Percentiles rank a stretch among this genome's conserved stretches.
phyloP scores from a whole-genome alignment of 306 rosid species.

The Trifolium fragiferum region DNA sequence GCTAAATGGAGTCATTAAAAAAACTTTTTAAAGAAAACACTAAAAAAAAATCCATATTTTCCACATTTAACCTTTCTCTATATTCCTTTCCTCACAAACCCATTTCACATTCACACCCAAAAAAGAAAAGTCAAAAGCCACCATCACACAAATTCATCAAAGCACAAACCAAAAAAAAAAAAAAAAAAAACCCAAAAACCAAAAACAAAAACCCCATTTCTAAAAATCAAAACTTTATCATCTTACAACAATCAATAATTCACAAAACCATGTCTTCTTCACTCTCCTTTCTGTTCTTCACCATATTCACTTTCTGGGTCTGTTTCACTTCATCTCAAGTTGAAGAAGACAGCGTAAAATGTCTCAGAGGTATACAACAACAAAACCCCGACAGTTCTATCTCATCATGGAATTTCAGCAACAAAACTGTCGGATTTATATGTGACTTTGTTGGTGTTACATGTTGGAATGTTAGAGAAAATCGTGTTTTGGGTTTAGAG shows the following conservation, averaged over 20 bases:
- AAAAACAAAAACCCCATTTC: conserved; percentile 18
- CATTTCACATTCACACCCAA: conserved; percentile 2
- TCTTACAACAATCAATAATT: conserved; percentile 1
- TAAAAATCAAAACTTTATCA: conserved; percentile 39
- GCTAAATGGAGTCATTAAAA: too few species aligned
- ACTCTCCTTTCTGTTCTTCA: conserved; percentile 11
- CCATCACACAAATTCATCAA: neutral
- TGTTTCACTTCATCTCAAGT: conserved; percentile 40
- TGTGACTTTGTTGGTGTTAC: conserved; percentile 69
- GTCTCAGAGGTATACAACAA: conserved; percentile 60
- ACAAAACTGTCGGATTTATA: conserved; percentile 63
- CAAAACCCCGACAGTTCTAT: conserved; percentile 51
- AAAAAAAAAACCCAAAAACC: neutral
- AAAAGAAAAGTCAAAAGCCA: neutral
- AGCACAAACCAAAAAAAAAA: neutral
- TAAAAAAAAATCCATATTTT: neutral
- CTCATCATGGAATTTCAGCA: conserved; percentile 60
- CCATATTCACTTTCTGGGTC: conserved; percentile 16
- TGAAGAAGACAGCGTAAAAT: conserved; percentile 62
- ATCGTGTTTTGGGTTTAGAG: conserved; percentile 60
- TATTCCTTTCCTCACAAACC: conserved; percentile 9
- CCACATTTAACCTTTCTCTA: neutral
- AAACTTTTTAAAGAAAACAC: too few species aligned
- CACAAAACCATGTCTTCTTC: neutral
- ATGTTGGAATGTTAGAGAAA: conserved; percentile 85